phyloP scores from a whole-genome alignment of 2,329 filamentous ascomycete genomes.

The Mariannaea sp. region DNA sequence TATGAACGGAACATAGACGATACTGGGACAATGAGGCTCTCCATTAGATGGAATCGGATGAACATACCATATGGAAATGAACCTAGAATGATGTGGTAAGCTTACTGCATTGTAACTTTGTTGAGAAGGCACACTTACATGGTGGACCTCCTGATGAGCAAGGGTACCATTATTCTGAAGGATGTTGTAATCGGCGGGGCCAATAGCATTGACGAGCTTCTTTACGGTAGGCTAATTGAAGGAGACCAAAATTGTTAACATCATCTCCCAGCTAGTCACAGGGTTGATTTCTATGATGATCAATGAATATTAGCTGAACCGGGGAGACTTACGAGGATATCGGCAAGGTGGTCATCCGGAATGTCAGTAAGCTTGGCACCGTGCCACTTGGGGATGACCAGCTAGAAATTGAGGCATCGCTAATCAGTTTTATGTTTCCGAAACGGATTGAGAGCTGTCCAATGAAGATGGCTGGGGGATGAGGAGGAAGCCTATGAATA shows the following conservation, averaged over 20 bases:
- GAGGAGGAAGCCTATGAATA: slow-evolving; percentile 2
- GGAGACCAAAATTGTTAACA: not conserved
- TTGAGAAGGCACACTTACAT: slow-evolving; percentile 63
- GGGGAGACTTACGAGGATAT: slow-evolving; percentile 69
- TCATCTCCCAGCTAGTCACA: not conserved
- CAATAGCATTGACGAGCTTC: slow-evolving; percentile 79
- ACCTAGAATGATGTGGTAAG: slow-evolving; percentile 57
- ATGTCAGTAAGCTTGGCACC: slow-evolving; percentile 91
- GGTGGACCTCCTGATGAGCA: slow-evolving; percentile 90
- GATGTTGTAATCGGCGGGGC: slow-evolving; percentile 84
- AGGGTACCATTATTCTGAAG: slow-evolving; percentile 94
- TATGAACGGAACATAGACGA: slow-evolving; percentile 4
- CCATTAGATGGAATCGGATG: not conserved
- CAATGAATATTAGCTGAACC: not conserved
- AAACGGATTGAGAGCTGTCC: not conserved
- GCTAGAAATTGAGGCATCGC: slow-evolving; percentile 54
- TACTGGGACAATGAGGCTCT: not conserved
- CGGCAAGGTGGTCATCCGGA: slow-evolving; percentile 82
- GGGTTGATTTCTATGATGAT: not conserved
- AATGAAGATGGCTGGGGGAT: not conserved
- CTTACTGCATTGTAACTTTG: not conserved
- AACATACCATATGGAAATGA: slow-evolving; percentile 86
- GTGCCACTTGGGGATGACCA: slow-evolving; percentile 95
- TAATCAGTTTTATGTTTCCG: slow-evolving; percentile 12
- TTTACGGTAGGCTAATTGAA: slow-evolving; percentile 62